phyloP scores from a whole-genome alignment of 768 basidiomycete genomes.

The Grammothele lineata region DNA sequence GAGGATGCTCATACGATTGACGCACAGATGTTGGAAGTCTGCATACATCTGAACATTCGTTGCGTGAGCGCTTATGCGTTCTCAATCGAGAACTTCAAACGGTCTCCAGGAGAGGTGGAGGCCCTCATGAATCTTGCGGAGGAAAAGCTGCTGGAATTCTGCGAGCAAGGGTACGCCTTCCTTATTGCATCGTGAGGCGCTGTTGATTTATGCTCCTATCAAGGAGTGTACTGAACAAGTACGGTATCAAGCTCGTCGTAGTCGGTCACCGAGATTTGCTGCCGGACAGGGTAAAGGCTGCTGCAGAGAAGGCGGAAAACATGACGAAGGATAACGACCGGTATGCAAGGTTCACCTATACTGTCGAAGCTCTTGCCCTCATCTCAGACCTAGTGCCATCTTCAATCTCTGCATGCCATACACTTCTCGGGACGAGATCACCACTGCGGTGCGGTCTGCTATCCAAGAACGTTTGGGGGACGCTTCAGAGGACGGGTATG shows the following conservation, averaged over 20 bases:
- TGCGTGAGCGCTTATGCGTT: constrained; percentile 98
- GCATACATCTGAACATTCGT: constrained; percentile 70
- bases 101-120: constrained; percentile 80
- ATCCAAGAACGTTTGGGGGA: constrained; percentile 38
- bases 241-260: constrained; percentile 83
- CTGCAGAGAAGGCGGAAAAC: constrained; percentile 65
- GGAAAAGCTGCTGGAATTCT: constrained; percentile 72
- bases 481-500: constrained; percentile 12
- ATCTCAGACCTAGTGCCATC: constrained; percentile 39
- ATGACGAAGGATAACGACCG: constrained; percentile 70
- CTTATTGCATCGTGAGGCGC: neutral
- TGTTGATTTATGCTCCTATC: neutral
- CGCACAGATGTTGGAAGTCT: constrained; percentile 76
- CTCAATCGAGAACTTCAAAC: constrained; percentile 94
- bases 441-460: constrained; percentile 62
- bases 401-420: constrained; percentile 94
- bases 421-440: constrained; percentile 87
- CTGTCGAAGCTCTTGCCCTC: constrained; percentile 28
- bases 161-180: constrained; percentile 66
- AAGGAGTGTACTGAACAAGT: constrained; percentile 75
- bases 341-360: constrained; percentile 39
- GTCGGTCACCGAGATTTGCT: constrained; percentile 75
- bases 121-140: constrained; percentile 85
- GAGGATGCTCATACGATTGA: neutral
- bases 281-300: constrained; percentile 68